Percentiles rank a stretch among this genome's conserved stretches.
phyloP scores from a whole-genome alignment of 345 rosid genomes.

The Ceriops decandra region DNA sequence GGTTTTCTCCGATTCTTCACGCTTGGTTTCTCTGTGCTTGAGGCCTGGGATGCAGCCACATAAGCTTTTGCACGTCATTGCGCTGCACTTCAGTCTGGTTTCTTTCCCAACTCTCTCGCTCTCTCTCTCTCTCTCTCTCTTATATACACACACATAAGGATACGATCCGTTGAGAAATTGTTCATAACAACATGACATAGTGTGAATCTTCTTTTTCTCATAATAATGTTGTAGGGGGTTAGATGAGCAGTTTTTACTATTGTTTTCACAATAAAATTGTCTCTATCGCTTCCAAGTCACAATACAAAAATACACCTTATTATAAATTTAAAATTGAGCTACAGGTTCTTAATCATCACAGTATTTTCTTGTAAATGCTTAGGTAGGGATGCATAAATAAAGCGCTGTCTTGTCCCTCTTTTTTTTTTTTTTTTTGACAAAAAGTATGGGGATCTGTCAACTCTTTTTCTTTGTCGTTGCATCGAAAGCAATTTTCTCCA shows the following conservation, averaged over 20 bases:
- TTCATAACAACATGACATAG: no score
- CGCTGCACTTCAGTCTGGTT: not conserved
- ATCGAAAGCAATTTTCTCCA: no score
- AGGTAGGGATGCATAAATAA: not conserved
- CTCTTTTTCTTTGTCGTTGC: not conserved
- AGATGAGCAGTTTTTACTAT: no score
- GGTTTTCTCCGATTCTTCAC: not conserved
- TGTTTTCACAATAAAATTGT: no score
- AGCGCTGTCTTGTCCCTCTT: not conserved
- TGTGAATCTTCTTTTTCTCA: no score
- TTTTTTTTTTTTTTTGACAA: not conserved
- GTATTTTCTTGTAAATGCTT: no score
- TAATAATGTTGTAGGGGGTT: no score
- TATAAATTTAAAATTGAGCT: no score
- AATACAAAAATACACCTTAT: no score
- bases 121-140: not conserved
- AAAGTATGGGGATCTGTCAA: not conserved
- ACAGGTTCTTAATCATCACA: no score
- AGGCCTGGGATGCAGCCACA: slow-evolving; percentile 22
- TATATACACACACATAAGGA: not conserved
- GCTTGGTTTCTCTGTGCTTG: slow-evolving; percentile 14
- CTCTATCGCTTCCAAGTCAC: no score
- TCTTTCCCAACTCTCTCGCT: not conserved
- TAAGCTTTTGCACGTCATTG: slow-evolving; percentile 13
- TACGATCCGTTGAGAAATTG: no score